Evolutionary conservation across 2,329 filamentous ascomycete species (phyloP).

Genomic region (Arthrinium puccinioides): DNA sequence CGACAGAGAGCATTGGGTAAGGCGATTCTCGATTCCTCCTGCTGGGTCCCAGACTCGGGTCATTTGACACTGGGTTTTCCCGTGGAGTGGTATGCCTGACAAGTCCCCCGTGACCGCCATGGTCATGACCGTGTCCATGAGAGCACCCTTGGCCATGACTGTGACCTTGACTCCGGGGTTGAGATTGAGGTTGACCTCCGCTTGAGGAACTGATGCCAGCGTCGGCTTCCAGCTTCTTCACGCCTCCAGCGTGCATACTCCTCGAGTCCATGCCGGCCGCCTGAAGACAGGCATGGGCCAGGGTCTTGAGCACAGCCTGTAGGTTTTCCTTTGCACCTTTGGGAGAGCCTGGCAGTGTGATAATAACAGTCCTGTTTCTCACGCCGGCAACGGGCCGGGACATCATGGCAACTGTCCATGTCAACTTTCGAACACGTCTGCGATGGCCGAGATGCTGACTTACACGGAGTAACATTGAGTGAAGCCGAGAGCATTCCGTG

Average conservation of each 20-base stretch:
- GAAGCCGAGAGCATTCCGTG: slow-evolving; percentile 90
- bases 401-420: slow-evolving; percentile 79
- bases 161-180: background rate
- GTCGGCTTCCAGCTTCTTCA: slow-evolving; percentile 77
- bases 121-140: slow-evolving; percentile 23
- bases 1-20: slow-evolving; percentile 84
- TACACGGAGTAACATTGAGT: slow-evolving; percentile 81
- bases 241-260: slow-evolving; percentile 68
- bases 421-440: slow-evolving; percentile 4
- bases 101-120: slow-evolving; percentile 51
- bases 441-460: slow-evolving; percentile 24
- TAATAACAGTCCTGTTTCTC: slow-evolving; percentile 70
- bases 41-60: slow-evolving; percentile 53
- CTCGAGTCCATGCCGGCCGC: slow-evolving; percentile 78
- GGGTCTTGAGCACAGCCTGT: slow-evolving; percentile 76
- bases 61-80: slow-evolving; percentile 51
- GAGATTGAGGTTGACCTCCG: slow-evolving; percentile 11
- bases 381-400: slow-evolving; percentile 87
- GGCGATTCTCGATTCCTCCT: slow-evolving; percentile 77
- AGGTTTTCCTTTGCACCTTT: slow-evolving; percentile 95
- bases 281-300: slow-evolving; percentile 92
- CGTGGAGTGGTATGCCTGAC: slow-evolving; percentile 66
- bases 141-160: too few relatives aligned
- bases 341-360: slow-evolving; percentile 89
- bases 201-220: slow-evolving; percentile 51